These are phyloP conservation scores for Aegilops sharonensis DNA, from an alignment of 176 grass and related monocot genomes.

Conservation along the genomic window DNA sequence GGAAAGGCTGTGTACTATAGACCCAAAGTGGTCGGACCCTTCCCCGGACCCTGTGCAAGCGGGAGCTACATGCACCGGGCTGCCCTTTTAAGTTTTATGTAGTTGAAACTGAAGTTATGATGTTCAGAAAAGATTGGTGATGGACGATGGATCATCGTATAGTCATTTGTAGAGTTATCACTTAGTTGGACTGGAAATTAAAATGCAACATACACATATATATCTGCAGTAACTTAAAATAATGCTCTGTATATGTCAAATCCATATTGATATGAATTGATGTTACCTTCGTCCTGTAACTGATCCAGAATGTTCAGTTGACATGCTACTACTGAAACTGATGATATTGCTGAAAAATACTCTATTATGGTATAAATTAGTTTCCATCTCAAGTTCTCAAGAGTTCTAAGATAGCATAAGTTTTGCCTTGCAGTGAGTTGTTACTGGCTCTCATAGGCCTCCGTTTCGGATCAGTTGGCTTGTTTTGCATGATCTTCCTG, in stretches of 20 bases:
- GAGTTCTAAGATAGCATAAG: not conserved
- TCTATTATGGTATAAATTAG: not conserved
- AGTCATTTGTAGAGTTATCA: not conserved
- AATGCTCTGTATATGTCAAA: not conserved
- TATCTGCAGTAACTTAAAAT: not conserved
- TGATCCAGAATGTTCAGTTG: not conserved
- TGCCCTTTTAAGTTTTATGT: not conserved
- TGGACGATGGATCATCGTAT: not conserved
- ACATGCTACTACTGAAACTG: not conserved
- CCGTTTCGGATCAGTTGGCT: conserved; percentile 63
- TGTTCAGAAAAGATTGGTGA: not conserved
- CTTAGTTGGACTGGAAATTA: not conserved
- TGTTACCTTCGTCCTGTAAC: not conserved
- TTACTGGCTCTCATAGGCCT: conserved; percentile 57
- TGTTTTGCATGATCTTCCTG: conserved; percentile 87
- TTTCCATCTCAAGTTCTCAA: not conserved
- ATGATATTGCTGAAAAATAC: not conserved
- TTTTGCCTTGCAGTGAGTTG: conserved; percentile 53
- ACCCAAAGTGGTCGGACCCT: no score
- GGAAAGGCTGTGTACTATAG: no score
- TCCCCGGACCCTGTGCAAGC: no score
- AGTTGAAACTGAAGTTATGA: not conserved
- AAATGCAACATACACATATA: not conserved
- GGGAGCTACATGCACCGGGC: no score
- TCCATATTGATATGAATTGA: not conserved